Evolutionary conservation across 176 grass and related monocot species (phyloP), one percentile per base, ranked within the genome.

Genomic region (Avena atlantica): DNA sequence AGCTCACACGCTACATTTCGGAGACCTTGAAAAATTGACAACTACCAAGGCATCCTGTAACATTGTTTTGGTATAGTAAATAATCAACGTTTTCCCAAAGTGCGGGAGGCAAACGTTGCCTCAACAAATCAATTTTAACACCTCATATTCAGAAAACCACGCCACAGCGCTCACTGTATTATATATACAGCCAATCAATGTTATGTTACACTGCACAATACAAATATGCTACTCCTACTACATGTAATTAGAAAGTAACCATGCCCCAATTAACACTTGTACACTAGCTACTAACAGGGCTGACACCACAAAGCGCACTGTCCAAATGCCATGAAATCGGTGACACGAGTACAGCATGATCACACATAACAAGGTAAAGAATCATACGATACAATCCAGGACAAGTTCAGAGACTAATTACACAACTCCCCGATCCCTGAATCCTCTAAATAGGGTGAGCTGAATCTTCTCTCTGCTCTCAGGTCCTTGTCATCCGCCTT

Each of bases 361-460:
- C 76, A 61, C n/a, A 62, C 45, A 6, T 73, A 21, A 20, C 17
- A 76, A 63, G 15, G 14, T 21, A 6, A 15, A 12, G 73, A 67
- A 23, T 85, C 5, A 23, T 78, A 3, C 20, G 47, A 48, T 27
- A 65, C 1, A 36, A 9, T 47, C 37, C 27, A 55, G n/a, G 44
- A 27, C 49, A 8, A 76, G 14, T 36, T 66, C 48, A 75, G 4
- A 51, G 48, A 13, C 20, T 27, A 59, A 15, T 42, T 42, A 7
- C 79, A 87, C 76, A 48, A 59, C 15, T 70, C 76, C 37, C 16
- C 69, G 76, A 16, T 84, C 49, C 17, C 81, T 47, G 76, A 85
- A 81, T 77, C 69, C 16, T 76, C 81, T 74, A 81, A 88, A 66
- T 61, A 61, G 12, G 61, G 9, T 21, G 77, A 85, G 29, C 16